Evolutionary conservation across 495 filamentous ascomycete genomes (phyloP).

Genomic region (Aspergillus nanangensis): DNA sequence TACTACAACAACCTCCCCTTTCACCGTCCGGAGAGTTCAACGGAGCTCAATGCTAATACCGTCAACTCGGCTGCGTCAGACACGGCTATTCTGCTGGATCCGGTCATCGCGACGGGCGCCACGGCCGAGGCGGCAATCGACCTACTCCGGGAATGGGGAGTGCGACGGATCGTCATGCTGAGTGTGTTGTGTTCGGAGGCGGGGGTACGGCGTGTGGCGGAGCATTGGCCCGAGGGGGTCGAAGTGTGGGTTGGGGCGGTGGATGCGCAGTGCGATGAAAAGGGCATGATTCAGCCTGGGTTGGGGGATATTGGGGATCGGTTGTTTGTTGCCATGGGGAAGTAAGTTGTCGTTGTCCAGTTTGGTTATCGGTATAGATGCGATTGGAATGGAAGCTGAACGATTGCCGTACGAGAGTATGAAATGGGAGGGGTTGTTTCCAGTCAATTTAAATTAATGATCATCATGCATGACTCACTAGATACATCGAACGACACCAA

Average conservation of each 20-base stretch:
- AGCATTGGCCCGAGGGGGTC: constrained; percentile 67
- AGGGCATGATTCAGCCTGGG: constrained; percentile 89
- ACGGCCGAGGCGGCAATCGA: constrained; percentile 88
- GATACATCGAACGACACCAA: constrained; percentile 9
- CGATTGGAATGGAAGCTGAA: neutral
- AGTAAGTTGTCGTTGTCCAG: no score
- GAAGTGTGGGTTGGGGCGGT: constrained; percentile 82
- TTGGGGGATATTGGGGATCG: constrained; percentile 90
- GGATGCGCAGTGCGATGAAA: constrained; percentile 64
- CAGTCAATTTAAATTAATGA: neutral
- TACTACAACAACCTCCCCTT: constrained; percentile 98
- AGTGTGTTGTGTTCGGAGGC: constrained; percentile 64
- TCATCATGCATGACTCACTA: constrained; percentile 8
- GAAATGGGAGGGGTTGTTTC: no score
- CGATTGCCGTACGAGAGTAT: no score
- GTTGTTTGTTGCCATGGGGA: constrained; percentile 89
- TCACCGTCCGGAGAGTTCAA: constrained; percentile 42
- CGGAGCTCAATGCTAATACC: no score
- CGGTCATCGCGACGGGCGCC: constrained; percentile 89
- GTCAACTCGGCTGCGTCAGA: constrained; percentile 42
- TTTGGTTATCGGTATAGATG: no score
- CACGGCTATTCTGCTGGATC: constrained; percentile 82
- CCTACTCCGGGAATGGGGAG: constrained; percentile 86
- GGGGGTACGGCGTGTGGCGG: constrained; percentile 64
- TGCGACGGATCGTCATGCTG: constrained; percentile 73